These are phyloP conservation scores for Leishmania martiniquensis DNA, from an alignment of 208 protist genomes.

Conservation along the genomic window DNA sequence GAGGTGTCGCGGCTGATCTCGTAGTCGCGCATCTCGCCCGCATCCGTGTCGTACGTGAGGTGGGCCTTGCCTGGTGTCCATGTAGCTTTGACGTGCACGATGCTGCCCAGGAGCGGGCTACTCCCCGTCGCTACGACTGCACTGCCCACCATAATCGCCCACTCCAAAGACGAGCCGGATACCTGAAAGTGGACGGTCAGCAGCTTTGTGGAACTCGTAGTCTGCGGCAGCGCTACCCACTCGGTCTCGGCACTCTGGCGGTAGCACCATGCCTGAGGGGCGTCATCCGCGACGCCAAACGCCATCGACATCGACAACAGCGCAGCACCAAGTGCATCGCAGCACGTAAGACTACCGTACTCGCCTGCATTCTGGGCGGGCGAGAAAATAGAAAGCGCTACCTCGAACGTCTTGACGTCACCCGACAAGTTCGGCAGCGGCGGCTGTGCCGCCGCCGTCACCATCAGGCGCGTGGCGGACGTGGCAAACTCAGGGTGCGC, in stretches of 20 bases:
- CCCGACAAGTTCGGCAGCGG: conserved; percentile 60
- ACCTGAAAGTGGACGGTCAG: conserved; percentile 30
- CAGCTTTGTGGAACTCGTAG: conserved; percentile 20
- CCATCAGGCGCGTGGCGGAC: conserved; percentile 41
- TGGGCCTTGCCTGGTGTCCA: conserved; percentile 49
- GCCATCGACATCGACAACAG: conserved; percentile 47
- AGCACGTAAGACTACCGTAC: conserved; percentile 50
- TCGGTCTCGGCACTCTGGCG: conserved; percentile 33
- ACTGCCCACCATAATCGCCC: conserved; percentile 27
- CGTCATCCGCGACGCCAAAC: conserved; percentile 45
- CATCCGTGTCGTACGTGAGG: conserved; percentile 48
- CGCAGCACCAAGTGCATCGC: conserved; percentile 46
- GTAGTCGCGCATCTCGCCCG: conserved; percentile 57
- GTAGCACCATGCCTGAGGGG: conserved; percentile 45
- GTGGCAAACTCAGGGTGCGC: conserved; percentile 39
- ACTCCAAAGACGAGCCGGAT: conserved; percentile 32
- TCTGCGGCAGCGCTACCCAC: conserved; percentile 35
- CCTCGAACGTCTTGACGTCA: conserved; percentile 53
- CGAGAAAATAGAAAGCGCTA: conserved; percentile 25
- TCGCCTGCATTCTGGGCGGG: conserved; percentile 36
- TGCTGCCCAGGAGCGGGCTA: conserved; percentile 38
- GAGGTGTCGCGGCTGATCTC: conserved; percentile 38
- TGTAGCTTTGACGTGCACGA: conserved; percentile 44
- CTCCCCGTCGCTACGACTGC: conserved; percentile 21
- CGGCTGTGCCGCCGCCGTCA: conserved; percentile 42